Evolutionary conservation across 345 rosid species (phyloP).

Genomic region (Gossypium turneri): DNA sequence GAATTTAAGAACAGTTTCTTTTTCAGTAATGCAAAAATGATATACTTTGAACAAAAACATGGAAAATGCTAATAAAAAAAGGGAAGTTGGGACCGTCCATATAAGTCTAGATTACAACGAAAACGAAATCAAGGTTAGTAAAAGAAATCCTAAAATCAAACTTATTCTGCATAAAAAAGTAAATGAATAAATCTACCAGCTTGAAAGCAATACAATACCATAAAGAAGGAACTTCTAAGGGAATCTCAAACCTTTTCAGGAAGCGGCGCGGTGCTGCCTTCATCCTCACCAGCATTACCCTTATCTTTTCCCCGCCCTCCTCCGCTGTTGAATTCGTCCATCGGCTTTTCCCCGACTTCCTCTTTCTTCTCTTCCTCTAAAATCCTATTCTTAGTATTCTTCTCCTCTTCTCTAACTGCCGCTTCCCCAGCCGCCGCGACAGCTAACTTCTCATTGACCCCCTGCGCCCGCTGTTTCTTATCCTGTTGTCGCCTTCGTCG

Average conservation of each 20-base stretch:
- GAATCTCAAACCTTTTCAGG: constrained; percentile 47
- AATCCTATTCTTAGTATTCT: not conserved
- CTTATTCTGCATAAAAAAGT: not conserved
- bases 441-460: constrained; percentile 30
- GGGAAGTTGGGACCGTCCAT: no score
- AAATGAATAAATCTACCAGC: not conserved
- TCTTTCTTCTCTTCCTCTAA: constrained; percentile 25
- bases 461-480: constrained; percentile 12
- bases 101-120: not conserved
- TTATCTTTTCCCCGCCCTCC: constrained; percentile 40
- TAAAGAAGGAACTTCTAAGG: not conserved
- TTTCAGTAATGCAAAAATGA: not conserved
- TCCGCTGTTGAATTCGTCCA: constrained; percentile 39
- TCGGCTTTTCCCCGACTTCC: constrained; percentile 41
- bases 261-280: constrained; percentile 51
- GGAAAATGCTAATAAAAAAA: no score
- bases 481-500: not conserved
- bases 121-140: not conserved
- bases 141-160: not conserved
- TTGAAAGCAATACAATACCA: not conserved
- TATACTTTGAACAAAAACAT: not conserved
- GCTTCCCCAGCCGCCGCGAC: constrained; percentile 24
- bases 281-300: constrained; percentile 50
- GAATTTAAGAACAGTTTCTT: not conserved
- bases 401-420: constrained; percentile 20